These are phyloP conservation scores for Phialophora macrospora DNA, from an alignment of 2,329 filamentous ascomycete genomes.

Conservation along the genomic window DNA sequence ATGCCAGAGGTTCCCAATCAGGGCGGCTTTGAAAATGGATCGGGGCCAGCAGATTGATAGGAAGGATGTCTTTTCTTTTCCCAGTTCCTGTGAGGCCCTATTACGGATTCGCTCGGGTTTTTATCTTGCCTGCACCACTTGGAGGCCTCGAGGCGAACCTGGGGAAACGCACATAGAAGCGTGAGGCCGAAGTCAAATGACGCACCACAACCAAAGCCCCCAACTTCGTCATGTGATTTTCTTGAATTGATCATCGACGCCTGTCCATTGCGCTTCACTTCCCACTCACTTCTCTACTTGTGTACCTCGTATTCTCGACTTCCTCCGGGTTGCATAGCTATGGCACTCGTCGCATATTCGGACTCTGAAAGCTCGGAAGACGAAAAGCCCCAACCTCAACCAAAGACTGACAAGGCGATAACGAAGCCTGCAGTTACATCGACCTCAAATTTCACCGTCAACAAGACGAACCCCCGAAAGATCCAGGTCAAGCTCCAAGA, in stretches of 20 bases:
- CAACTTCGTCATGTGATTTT: not conserved
- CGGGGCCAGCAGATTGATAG: not conserved
- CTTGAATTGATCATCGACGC: not conserved
- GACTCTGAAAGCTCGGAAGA: conserved; percentile 74
- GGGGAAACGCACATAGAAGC: not conserved
- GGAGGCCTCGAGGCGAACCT: not conserved
- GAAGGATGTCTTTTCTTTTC: not conserved
- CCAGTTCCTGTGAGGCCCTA: not conserved
- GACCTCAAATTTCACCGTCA: conserved; percentile 77
- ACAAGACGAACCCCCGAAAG: conserved; percentile 79
- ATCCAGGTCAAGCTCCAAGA: conserved; percentile 79
- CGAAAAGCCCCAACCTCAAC: conserved; percentile 51
- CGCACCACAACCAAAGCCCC: not conserved
- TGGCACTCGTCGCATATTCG: conserved; percentile 83
- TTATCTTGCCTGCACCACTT: not conserved
- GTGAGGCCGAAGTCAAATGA: conserved; percentile 2
- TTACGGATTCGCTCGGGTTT: not conserved
- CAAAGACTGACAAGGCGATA: conserved; percentile 45
- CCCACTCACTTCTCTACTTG: not conserved
- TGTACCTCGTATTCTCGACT: not conserved
- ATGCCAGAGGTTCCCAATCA: not conserved
- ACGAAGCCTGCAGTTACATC: conserved; percentile 56
- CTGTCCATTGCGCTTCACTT: not conserved
- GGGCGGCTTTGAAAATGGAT: not conserved
- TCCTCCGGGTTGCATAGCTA: conserved; percentile 44